phyloP scores from a whole-genome alignment of 306 rosid species.

The Purshia tridentata region DNA sequence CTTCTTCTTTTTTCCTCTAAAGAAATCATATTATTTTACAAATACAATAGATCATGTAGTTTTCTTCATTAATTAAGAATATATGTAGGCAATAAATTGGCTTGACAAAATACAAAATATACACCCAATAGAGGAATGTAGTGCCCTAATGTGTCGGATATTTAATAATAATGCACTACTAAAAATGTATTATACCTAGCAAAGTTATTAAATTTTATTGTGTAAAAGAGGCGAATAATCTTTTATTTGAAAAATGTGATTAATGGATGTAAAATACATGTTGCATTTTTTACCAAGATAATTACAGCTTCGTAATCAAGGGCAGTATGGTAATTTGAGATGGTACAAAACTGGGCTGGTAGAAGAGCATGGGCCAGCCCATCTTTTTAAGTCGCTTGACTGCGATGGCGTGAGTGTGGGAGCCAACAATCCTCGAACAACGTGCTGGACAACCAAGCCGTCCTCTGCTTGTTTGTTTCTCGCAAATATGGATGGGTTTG shows the following conservation, averaged over 20 bases:
- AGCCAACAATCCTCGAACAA: slow-evolving; percentile 11
- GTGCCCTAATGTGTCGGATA: too few species aligned
- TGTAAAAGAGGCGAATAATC: too few species aligned
- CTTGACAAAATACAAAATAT: too few species aligned
- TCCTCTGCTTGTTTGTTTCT: slow-evolving; percentile 18
- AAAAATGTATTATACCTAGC: too few species aligned
- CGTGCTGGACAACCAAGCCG: slow-evolving; percentile 31
- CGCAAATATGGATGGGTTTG: background rate
- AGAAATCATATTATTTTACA: too few species aligned
- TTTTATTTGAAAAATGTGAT: too few species aligned
- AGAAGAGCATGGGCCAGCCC: background rate
- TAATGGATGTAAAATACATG: too few species aligned
- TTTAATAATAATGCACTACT: too few species aligned
- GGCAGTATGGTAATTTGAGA: background rate
- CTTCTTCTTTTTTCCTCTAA: too few species aligned
- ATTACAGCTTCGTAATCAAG: background rate
- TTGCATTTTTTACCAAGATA: too few species aligned
- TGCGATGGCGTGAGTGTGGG: background rate
- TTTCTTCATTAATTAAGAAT: background rate
- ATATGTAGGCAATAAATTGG: background rate
- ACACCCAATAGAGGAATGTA: too few species aligned
- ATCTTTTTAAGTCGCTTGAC: background rate
- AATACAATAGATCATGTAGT: background rate
- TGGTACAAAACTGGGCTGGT: background rate
- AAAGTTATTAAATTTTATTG: too few species aligned